Base-by-base conservation (phyloP, 176 grass and related monocot genomes). In the Carex littledalei region DNA sequence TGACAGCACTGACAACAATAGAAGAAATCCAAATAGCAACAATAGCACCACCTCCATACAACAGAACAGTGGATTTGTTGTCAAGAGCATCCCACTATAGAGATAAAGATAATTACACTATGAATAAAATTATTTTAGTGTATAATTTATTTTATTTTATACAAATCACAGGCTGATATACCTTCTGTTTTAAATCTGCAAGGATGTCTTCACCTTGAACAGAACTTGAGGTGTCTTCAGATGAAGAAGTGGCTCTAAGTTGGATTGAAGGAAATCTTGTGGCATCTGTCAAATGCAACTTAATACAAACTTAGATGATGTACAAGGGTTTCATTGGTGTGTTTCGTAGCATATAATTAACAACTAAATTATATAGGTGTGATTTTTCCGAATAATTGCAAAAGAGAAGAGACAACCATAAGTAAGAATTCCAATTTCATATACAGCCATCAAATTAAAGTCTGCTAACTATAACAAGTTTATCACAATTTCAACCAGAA, bases 41-140 rank as follows among this genome's bases (percentile, higher is more conserved):
- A 86, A 97, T 65, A 84, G 82, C 89, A 50, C 94, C 88, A 4
- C 91, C 84, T 18, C 88, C 88, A 35, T 91, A 97, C 63, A 91
- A 82, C 59, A 90, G 34, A 82, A 90, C 66, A 8, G 78, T 90
- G 14, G 89, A 84, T 82, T 97, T 93, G 84, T 91, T 97, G 61
- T 90, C 91, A 49, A 97, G 73, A 18, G 88, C 89, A 90, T 97
- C 88, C 94, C 94, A 97, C 91, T 97, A 60, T 54, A 54, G 49
- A 78, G 76, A 18, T 41, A 83, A 54, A 83, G 15, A 49, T 5
- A 67, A 68, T 17, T 53, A 76, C 43, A 75, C 8, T 13, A 5
- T 74, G 6, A 75, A 76, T 54, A 16, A 67, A 83, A 31, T 47
- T 3, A 29, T 66, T 11, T 2, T 77, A 1, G 41, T 74, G 39